Base-by-base conservation (phyloP, 2,329 filamentous ascomycete species). In the Fusarium proliferatum region DNA sequence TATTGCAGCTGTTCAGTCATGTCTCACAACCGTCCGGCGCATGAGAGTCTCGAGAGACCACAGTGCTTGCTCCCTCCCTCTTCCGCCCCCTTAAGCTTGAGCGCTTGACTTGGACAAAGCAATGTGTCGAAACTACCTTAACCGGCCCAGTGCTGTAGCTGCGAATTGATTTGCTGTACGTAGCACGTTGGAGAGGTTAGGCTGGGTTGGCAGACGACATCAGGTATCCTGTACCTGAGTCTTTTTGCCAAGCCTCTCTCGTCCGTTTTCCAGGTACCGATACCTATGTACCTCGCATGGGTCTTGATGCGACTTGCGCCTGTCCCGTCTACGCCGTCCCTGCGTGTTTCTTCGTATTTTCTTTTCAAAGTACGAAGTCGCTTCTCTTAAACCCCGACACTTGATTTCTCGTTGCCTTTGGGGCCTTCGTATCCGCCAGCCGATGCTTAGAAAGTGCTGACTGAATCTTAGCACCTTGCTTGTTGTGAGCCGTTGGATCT, bases 341-440 rank as follows among this genome's bases (percentile, higher is more conserved):
- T 77, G 75, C 73, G 66, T 72, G 72, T 64, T 64, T 65, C 71
- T 77, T 77, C 75, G 75, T 77, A 77, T 77, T 73, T 56, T 62
- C 53, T 46, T 49, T 43, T 36, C 58, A 60, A 38, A 38, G 64
- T 52, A 72, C 69, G 55, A 72, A 72, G 64, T 65, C 34, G 58
- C 56, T 66, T 59, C 57, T 71, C 61, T 64, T 55, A 21, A 49
- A 56, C 30, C 65, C 60, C 53, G 57, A 73, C 49, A 60, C 60
- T 71, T 65, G 53, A 60, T 59, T 67, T 72, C 46, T 57, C 36
- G 49, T 63, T 49, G 49, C 61, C 48, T 43, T 60, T 67, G 48
- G 28, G 67, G 26, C 46, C 48, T 73, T 74, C 72, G 67, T 74
- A 74, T 74, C 59, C 64, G 48, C 60, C 48, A 46, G 46, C 49